Evolutionary conservation across 441 rosid species (phyloP), one percentile per base, ranked within the genome.

Genomic region (Macaranga tanarius): DNA sequence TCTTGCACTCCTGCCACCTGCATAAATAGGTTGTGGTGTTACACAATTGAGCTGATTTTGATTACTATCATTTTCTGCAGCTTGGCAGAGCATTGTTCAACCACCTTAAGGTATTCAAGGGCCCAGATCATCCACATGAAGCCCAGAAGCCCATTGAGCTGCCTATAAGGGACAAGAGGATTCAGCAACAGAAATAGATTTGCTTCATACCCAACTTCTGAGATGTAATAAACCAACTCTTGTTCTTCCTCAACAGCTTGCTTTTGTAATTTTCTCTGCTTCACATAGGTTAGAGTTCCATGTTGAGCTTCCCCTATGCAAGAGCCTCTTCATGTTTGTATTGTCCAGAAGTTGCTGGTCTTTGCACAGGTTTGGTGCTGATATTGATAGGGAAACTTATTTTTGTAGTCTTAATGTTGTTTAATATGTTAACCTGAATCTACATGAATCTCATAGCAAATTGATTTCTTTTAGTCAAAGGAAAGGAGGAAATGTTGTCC

Each of bases 71-170:
- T 72, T 80, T 76, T 60, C 22, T 83, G 85, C 95, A 94, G 97
- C 97, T 94, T 73, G 97, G 99, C 25, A 87, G 99, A 79, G 86
- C 91, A 66, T 65, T 94, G 48, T 94, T 94, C 83, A 90, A 89
- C 82, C 99, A 94, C 84, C 86, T 94, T n/a, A 92, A 90, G 84
- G 99, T 90, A 59, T 94, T 90, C 92, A 88, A 89, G 79, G 99
- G 99, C 10, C 88, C 97, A 13, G 86, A 87, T 11, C 97, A 94
- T 81, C 99, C 99, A 1, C 99, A 90, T 0, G 97, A 92, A 48
- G 99, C 99, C 2, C 99, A 94, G 80, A 81, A 76, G 84, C 99
- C 99, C 0, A 74, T 87, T 25, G 97, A 90, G 44, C 87, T 94
- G 45, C 99, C 99, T 7, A 84, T 89, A 75, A 79, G 86, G 78